Percentiles rank a stretch among this genome's conserved stretches.
phyloP scores from a whole-genome alignment of 768 basidiomycete genomes.

The Phallus indusiatus region DNA sequence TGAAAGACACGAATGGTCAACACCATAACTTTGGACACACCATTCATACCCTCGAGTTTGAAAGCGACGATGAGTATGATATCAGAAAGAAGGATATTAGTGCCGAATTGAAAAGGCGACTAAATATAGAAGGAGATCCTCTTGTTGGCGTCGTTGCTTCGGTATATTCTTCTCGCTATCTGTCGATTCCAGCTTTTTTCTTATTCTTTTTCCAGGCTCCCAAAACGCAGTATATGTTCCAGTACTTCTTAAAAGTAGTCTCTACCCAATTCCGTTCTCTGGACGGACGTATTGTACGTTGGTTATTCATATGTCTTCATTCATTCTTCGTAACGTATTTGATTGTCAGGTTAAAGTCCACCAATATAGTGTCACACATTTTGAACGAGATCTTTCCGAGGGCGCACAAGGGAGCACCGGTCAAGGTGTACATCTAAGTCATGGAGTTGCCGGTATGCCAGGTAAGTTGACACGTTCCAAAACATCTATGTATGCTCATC shows the following conservation, averaged over 20 bases:
- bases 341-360: slow-evolving; percentile 64
- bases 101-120: slow-evolving; percentile 52
- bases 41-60: slow-evolving; percentile 75
- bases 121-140: slow-evolving; percentile 71
- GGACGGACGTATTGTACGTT: slow-evolving; percentile 54
- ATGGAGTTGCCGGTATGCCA: slow-evolving; percentile 69
- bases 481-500: neutral
- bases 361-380: slow-evolving; percentile 93
- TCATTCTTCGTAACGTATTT: slow-evolving; percentile 1
- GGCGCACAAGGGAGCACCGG: slow-evolving; percentile 48
- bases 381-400: slow-evolving; percentile 80
- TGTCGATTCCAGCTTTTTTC: slow-evolving; percentile 1
- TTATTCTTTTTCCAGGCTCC: slow-evolving; percentile 38
- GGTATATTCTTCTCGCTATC: slow-evolving; percentile 28
- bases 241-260: slow-evolving; percentile 98
- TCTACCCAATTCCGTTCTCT: slow-evolving; percentile 89
- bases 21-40: slow-evolving; percentile 91
- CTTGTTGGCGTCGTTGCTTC: slow-evolving; percentile 56
- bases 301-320: neutral
- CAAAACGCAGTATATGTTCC: slow-evolving; percentile 89
- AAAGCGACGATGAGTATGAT: slow-evolving; percentile 73
- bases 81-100: slow-evolving; percentile 52
- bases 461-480: slow-evolving; percentile 21
- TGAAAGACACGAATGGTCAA: slow-evolving; percentile 68
- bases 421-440: slow-evolving; percentile 57